A percentile compares a stretch with the other conserved stretches of the same genome.
phyloP scores from a whole-genome alignment of 768 basidiomycete species.

The Hericium coralloides region DNA sequence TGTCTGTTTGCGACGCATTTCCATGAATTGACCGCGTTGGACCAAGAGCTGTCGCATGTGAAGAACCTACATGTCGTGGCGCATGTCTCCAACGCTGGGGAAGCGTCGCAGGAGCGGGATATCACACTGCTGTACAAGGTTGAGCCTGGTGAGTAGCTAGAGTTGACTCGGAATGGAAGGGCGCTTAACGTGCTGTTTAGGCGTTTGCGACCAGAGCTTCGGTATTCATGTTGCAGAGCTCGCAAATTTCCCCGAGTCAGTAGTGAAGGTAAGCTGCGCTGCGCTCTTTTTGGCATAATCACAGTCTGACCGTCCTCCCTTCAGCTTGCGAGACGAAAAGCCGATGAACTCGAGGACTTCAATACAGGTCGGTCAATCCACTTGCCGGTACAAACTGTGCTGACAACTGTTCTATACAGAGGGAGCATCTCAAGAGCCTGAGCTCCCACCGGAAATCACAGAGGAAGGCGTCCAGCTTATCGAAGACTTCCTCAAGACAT shows the following conservation, averaged over 20 bases:
- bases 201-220: conserved; percentile 93
- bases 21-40: conserved; percentile 90
- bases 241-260: conserved; percentile 95
- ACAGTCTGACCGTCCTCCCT: neutral
- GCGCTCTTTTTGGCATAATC: neutral
- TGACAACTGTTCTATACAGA: neutral
- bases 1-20: conserved; percentile 98
- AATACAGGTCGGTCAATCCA: conserved; percentile 32
- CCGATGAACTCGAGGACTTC: conserved; percentile 87
- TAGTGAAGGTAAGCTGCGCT: conserved; percentile 57
- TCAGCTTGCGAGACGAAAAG: conserved; percentile 85
- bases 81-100: conserved; percentile 57
- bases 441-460: conserved; percentile 48
- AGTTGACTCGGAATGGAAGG: neutral
- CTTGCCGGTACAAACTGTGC: neutral
- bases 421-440: conserved; percentile 23
- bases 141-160: conserved; percentile 52
- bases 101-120: conserved; percentile 45
- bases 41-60: conserved; percentile 79
- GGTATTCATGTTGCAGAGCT: conserved; percentile 96
- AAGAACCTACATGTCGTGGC: conserved; percentile 96
- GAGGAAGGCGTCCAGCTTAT: conserved; percentile 79
- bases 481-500: conserved; percentile 65
- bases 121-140: conserved; percentile 76
- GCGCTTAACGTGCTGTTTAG: conserved; percentile 26